Base-by-base conservation (phyloP, 768 basidiomycete genomes). In the Leccinellum albellum region DNA sequence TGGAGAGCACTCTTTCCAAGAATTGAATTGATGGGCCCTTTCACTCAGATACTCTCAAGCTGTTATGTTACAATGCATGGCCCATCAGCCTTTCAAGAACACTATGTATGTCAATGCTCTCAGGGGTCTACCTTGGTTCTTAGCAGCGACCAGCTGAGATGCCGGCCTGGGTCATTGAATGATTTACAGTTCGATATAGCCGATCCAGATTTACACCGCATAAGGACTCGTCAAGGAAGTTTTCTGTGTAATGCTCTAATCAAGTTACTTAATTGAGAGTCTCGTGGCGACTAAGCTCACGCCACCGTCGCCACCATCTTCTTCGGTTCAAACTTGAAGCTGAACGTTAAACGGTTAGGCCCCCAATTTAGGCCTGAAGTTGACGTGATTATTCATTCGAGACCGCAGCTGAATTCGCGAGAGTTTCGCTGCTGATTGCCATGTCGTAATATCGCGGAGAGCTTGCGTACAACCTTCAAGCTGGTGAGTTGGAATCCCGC, bases 311-410 rank as follows among this genome's bases (percentile, higher is more conserved):
- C 15, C 29, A 20, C 31, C 46, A 33, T 50, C 7, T 28, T 29
- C 9, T n/a, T 24, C 56, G 61, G 55, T 35, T 63, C 62, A 63
- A 54, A 32, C 51, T 54, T 63, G 49, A 63, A 35, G 56, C 60
- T 56, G 51, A 37, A 4, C n/a, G n/a, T n/a, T n/a, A n/a, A n/a
- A n/a, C n/a, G 54, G 26, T 28, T 6, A 28, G 26, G 26, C 3
- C 26, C 26, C 32, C 32, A 13, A 33, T 33, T 6, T 33, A 33
- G 32, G 12, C 14, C n/a, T 20, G 8, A 6, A 23, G 42, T 50
- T 50, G 21, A 37, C 23, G 29, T 33, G 6, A 17, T 8, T 29
- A 28, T 40, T 14, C 42, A 58, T 20, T 49, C 21, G 20, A n/a
- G 28, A 45, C 42, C 35, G 33, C 17, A 8, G 40, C 24, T 14